Conservation (phyloP, 805 yeast species). For the Clavispora vitiphila region DNA sequence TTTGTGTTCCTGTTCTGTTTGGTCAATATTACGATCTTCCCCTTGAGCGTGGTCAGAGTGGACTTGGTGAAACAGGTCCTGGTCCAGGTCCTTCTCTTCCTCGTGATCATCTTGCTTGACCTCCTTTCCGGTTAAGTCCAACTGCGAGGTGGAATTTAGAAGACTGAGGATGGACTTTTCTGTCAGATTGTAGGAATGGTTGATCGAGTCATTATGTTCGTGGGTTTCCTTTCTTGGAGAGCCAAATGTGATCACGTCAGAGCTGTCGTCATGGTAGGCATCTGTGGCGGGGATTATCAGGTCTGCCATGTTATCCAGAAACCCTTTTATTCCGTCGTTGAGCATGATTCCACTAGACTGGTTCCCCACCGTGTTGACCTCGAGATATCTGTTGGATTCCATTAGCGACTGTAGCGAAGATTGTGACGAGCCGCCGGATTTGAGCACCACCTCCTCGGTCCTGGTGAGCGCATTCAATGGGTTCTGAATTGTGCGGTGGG, state of each 20-base stretch:
- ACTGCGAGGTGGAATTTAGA: conserved; percentile 21
- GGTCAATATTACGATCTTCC: no score
- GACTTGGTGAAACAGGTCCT: no score
- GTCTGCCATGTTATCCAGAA: conserved; percentile 33
- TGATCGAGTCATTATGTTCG: conserved; percentile 20
- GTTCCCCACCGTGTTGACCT: conserved; percentile 7
- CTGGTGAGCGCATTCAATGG: conserved; percentile 30
- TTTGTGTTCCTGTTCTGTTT: no score
- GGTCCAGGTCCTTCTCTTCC: neutral
- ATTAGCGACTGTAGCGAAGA: conserved; percentile 26
- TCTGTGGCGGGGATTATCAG: conserved; percentile 23
- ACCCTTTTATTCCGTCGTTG: conserved; percentile 41
- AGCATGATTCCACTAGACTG: conserved; percentile 26
- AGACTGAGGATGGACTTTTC: conserved; percentile 39
- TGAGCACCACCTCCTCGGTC: conserved; percentile 18
- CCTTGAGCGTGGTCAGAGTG: no score
- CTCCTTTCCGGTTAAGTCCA: conserved; percentile 1
- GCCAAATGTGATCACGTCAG: conserved; percentile 6
- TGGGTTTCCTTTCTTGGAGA: neutral
- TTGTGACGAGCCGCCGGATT: conserved; percentile 32
- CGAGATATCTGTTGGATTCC: conserved; percentile 14
- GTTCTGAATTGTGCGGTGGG: conserved; percentile 15
- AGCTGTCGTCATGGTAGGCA: conserved; percentile 2
- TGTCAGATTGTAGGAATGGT: conserved; percentile 30
- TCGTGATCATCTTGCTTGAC: neutral